These are phyloP conservation scores for Claviceps fusiformis DNA, from an alignment of 2,329 filamentous ascomycete species.

Conservation along the genomic window DNA sequence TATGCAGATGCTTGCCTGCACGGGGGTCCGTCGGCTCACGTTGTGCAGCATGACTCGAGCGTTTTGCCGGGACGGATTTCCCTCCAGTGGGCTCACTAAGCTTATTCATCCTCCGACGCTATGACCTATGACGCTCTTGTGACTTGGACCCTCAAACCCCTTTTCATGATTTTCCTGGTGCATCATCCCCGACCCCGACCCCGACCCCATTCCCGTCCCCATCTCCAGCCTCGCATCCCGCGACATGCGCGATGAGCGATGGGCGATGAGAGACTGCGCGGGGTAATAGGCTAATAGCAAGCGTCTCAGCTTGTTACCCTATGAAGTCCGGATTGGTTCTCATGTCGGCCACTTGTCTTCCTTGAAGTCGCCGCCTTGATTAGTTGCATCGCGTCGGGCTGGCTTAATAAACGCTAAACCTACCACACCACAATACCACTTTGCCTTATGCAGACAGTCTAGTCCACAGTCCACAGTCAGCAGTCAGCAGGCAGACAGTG, in stretches of 20 bases:
- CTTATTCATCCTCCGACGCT: too few species aligned
- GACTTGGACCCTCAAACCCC: too few species aligned
- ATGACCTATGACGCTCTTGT: too few species aligned
- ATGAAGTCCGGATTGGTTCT: too few species aligned
- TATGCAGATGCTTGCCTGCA: too few species aligned
- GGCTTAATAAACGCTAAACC: background rate
- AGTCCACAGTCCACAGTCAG: background rate
- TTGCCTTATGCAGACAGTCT: background rate
- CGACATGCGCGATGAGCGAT: too few species aligned
- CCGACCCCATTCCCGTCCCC: too few species aligned
- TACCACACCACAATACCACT: background rate
- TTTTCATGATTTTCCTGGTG: too few species aligned
- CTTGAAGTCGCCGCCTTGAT: background rate
- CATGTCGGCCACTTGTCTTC: too few species aligned
- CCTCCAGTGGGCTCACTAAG: background rate
- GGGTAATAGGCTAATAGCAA: background rate
- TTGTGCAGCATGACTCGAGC: background rate
- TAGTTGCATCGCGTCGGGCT: background rate
- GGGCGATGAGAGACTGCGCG: too few species aligned
- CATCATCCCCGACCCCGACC: too few species aligned
- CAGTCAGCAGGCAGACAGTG: background rate
- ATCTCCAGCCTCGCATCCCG: too few species aligned
- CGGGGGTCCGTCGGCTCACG: background rate
- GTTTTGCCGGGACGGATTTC: background rate
- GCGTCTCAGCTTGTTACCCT: background rate